Evolutionary conservation across 1,284 basidiomycete species (phyloP).

Genomic region (Neotropicomus parvogracilis): DNA sequence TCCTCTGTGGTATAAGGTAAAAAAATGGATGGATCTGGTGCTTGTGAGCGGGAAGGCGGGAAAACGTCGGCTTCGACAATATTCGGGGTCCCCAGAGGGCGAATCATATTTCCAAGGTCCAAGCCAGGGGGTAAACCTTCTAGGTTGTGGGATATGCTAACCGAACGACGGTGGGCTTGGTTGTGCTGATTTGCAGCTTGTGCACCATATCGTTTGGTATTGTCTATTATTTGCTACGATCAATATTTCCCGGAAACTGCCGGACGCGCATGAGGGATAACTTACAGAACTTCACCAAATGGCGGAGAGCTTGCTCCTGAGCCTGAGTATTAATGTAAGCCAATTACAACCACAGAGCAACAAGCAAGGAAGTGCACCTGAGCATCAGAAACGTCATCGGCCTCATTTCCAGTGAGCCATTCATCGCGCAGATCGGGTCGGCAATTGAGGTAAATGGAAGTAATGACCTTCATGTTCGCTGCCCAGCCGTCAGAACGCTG

Average conservation of each 20-base stretch:
- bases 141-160: slow-evolving; percentile 74
- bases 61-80: slow-evolving; percentile 76
- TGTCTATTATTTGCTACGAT: slow-evolving; percentile 47
- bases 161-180: slow-evolving; percentile 65
- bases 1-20: slow-evolving; percentile 82
- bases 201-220: slow-evolving; percentile 77
- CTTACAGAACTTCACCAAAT: slow-evolving; percentile 92
- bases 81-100: slow-evolving; percentile 74
- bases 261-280: slow-evolving; percentile 8
- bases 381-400: slow-evolving; percentile 85
- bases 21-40: slow-evolving; percentile 79
- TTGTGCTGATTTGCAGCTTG: slow-evolving; percentile 51
- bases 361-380: slow-evolving; percentile 43
- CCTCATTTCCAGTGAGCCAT: slow-evolving; percentile 93
- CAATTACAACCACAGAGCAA: neutral
- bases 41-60: slow-evolving; percentile 77
- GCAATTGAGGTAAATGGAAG: slow-evolving; percentile 96
- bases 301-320: slow-evolving; percentile 94
- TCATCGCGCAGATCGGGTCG: slow-evolving; percentile 95
- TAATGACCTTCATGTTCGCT: slow-evolving; percentile 99
- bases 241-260: neutral
- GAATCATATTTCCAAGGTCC: slow-evolving; percentile 67
- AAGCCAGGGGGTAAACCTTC: slow-evolving; percentile 75
- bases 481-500: slow-evolving; percentile 18
- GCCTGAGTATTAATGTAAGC: slow-evolving; percentile 50